These are phyloP conservation scores for Priceomyces melissophilus DNA, from an alignment of 805 yeast species.

Conservation along the genomic window DNA sequence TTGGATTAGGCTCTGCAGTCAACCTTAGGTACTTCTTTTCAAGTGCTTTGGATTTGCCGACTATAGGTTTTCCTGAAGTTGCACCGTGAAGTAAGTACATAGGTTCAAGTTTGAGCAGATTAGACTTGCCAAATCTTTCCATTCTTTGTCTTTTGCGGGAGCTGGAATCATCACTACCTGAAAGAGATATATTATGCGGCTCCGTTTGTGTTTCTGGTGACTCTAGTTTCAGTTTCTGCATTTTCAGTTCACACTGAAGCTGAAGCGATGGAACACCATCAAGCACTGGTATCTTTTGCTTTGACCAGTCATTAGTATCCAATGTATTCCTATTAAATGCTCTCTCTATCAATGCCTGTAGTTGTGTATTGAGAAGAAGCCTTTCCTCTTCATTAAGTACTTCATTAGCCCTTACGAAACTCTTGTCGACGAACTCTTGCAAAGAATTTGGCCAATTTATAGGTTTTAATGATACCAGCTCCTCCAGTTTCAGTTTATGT, in stretches of 20 bases:
- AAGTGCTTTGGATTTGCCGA: conserved; percentile 63
- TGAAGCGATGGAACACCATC: conserved; percentile 14
- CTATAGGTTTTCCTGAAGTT: conserved; percentile 19
- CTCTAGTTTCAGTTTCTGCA: neutral
- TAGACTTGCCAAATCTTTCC: conserved; percentile 43
- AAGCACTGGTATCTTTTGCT: conserved; percentile 47
- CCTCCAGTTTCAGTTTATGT: neutral
- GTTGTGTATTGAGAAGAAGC: conserved; percentile 44
- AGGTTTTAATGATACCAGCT: neutral
- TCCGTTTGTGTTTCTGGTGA: neutral
- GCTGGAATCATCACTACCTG: conserved; percentile 13
- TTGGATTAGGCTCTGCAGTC: conserved; percentile 90
- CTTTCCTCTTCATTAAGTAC: conserved; percentile 32
- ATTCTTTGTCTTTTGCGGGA: conserved; percentile 43
- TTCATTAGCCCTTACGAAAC: conserved; percentile 39
- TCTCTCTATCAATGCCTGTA: conserved; percentile 45
- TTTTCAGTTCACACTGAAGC: conserved; percentile 6
- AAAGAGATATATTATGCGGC: neutral
- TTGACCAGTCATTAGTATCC: conserved; percentile 52
- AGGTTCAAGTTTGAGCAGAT: conserved; percentile 2
- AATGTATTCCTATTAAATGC: conserved; percentile 46
- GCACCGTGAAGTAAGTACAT: conserved; percentile 7
- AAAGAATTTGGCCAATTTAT: conserved; percentile 53
- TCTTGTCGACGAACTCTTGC: conserved; percentile 46
- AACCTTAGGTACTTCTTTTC: conserved; percentile 81